Evolutionary conservation across 176 grass and related monocot genomes (phyloP), one percentile per base, ranked within the genome.

Genomic region (Hyparrhenia diplandra): DNA sequence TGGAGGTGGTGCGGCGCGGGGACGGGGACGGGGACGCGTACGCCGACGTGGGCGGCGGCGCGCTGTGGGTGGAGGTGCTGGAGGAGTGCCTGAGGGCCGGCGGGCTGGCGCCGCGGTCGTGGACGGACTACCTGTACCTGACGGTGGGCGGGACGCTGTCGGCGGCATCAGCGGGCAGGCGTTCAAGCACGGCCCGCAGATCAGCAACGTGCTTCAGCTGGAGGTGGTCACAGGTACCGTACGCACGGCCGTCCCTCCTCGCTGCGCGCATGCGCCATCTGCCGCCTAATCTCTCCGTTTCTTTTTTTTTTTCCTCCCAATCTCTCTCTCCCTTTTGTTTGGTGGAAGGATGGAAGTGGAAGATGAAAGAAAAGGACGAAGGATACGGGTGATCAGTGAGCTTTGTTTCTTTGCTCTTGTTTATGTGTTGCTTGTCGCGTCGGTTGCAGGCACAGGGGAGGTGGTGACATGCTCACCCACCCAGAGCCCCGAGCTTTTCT

Each of bases 151-250:
- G 94, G 76, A 97, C 94, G 64, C 89, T 97, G 35, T 97, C 72
- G 94, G 67, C 30, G 94, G 94, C 69, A 94, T 97, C 74, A 94
- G 94, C 67, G 94, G 94, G 49, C 94, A 97, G 88, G 79, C 94
- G 63, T 97, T 97, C 89, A 94, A 97, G 82, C 78, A 94, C 89
- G 94, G 91, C 69, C 91, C 94, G 82, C 94, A 97, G 86, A 97
- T 97, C 84, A 78, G 54, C 81, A 97, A 97, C 84, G 94, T 94
- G 47, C 87, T 94, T 76, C 72, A 97, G 63, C 89, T 97, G 7
- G 85, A 97, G 64, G 91, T 94, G 60, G 89, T 97, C 81, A 94
- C 94, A 82, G 94, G 91, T 97, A 74, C 13, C 54, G 57, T 60
- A 60, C 23, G 58, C 24, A 76, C 74, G 10, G 13, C n/a, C n/a